phyloP scores from a whole-genome alignment of 306 rosid genomes.

The Prinsepia uniflora region DNA sequence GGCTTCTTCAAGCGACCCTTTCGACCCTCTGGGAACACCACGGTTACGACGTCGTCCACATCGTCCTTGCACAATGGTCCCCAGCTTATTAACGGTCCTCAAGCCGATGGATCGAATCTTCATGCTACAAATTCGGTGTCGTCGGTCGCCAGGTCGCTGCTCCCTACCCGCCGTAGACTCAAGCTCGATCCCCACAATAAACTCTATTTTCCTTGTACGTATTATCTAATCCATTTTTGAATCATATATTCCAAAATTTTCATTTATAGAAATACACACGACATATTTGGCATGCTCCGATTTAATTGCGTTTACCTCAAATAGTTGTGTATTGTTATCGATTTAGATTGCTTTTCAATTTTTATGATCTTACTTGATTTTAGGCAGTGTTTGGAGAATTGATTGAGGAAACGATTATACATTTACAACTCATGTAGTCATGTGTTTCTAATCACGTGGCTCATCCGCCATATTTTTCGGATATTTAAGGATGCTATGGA shows the following conservation, averaged over 20 bases:
- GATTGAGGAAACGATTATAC: not conserved
- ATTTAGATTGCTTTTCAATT: not conserved
- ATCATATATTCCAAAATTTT: not conserved
- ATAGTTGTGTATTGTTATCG: not conserved
- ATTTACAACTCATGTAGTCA: not conserved
- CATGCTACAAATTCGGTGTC: slow-evolving; percentile 67
- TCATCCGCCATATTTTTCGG: not conserved
- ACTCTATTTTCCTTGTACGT: slow-evolving; percentile 92
- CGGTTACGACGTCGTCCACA: slow-evolving; percentile 45
- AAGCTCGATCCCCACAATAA: slow-evolving; percentile 92
- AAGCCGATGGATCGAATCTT: slow-evolving; percentile 47
- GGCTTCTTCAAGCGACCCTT: slow-evolving; percentile 83
- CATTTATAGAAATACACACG: not conserved
- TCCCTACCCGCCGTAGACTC: slow-evolving; percentile 91
- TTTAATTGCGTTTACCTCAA: slow-evolving; percentile 1
- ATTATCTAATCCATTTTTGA: not conserved
- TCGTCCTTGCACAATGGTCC: slow-evolving; percentile 24
- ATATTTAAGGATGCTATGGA: not conserved
- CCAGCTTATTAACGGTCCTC: slow-evolving; percentile 1
- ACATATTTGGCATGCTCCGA: not conserved
- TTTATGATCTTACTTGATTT: not conserved
- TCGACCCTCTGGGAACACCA: slow-evolving; percentile 38
- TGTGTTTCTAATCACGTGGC: not conserved
- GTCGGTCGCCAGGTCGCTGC: slow-evolving; percentile 86
- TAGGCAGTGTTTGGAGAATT: not conserved